Conservation (phyloP, 2,329 filamentous ascomycete genomes). For the Coniochaeta sp. region DNA sequence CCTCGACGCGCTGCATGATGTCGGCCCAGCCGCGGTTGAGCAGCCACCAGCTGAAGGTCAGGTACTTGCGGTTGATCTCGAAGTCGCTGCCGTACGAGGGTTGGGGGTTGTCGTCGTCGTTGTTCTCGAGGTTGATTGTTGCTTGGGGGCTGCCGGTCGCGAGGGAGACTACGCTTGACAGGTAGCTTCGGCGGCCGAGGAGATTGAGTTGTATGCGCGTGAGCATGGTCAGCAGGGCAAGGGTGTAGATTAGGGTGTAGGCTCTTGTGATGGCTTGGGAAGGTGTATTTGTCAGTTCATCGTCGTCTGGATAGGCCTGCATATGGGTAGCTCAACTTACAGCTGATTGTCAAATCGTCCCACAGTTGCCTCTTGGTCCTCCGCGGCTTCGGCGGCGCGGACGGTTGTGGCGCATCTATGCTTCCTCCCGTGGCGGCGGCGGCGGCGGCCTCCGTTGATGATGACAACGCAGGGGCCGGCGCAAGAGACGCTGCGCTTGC, state of each 20-base stretch:
- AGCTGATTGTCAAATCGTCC: slow-evolving; percentile 95
- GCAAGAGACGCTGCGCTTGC: slow-evolving; percentile 61
- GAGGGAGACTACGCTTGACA: slow-evolving; percentile 88
- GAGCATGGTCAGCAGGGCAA: slow-evolving; percentile 81
- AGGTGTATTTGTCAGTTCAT: slow-evolving; percentile 5
- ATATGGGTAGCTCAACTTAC: slow-evolving; percentile 40
- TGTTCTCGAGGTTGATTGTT: slow-evolving; percentile 84
- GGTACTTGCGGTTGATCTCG: slow-evolving; percentile 88
- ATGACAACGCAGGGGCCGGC: slow-evolving; percentile 15
- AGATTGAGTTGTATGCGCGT: slow-evolving; percentile 96
- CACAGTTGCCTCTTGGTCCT: slow-evolving; percentile 90
- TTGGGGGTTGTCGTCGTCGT: slow-evolving; percentile 82
- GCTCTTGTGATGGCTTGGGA: slow-evolving; percentile 73
- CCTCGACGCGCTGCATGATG: slow-evolving; percentile 71
- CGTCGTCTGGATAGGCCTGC: background rate
- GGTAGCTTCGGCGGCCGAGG: slow-evolving; percentile 87
- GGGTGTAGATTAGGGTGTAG: slow-evolving; percentile 86
- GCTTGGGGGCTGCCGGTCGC: slow-evolving; percentile 67
- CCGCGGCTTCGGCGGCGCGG: slow-evolving; percentile 41
- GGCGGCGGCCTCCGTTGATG: slow-evolving; percentile 42
- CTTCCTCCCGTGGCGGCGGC: slow-evolving; percentile 14
- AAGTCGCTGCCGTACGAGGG: slow-evolving; percentile 89
- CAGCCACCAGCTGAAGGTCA: slow-evolving; percentile 98
- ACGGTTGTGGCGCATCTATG: slow-evolving; percentile 22
- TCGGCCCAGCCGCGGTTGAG: slow-evolving; percentile 84